These are phyloP conservation scores for Stellera chamaejasme DNA, from an alignment of 345 rosid species.

Conservation along the genomic window DNA sequence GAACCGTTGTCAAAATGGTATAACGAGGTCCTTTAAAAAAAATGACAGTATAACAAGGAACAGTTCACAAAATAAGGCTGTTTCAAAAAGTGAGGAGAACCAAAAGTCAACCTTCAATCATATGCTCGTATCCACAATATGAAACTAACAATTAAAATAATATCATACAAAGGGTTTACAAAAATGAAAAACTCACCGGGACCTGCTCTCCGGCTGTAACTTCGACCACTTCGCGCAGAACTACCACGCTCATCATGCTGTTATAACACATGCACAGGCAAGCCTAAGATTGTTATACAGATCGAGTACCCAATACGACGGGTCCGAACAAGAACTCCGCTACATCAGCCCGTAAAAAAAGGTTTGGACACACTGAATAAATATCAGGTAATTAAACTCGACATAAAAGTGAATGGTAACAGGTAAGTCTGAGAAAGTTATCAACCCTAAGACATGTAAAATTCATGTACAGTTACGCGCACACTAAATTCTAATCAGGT, in stretches of 20 bases:
- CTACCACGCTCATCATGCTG: slow-evolving; percentile 81
- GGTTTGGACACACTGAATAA: slow-evolving; percentile 37
- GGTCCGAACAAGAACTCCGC: slow-evolving; percentile 40
- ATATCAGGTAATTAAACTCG: slow-evolving; percentile 26
- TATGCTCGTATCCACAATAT: no score
- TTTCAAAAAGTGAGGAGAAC: no score
- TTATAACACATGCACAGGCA: slow-evolving; percentile 79
- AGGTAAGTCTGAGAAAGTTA: slow-evolving; percentile 5
- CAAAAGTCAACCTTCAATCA: no score
- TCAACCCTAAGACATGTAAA: slow-evolving; percentile 8
- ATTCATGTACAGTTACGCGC: background rate
- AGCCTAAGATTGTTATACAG: slow-evolving; percentile 67
- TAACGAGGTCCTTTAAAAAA: no score
- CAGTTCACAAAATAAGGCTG: no score
- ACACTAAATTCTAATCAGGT: slow-evolving; percentile 35
- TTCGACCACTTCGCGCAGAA: slow-evolving; percentile 58
- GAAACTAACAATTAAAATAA: no score
- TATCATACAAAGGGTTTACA: background rate
- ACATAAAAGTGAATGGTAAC: slow-evolving; percentile 9
- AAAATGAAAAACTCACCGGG: slow-evolving; percentile 38
- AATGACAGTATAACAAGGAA: no score
- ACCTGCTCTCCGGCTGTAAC: slow-evolving; percentile 38
- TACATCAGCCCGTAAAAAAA: slow-evolving; percentile 42
- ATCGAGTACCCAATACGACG: slow-evolving; percentile 40
- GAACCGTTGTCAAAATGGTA: no score